Conservation (phyloP, 495 filamentous ascomycete genomes). For the Penicillium macrosclerotiorum region DNA sequence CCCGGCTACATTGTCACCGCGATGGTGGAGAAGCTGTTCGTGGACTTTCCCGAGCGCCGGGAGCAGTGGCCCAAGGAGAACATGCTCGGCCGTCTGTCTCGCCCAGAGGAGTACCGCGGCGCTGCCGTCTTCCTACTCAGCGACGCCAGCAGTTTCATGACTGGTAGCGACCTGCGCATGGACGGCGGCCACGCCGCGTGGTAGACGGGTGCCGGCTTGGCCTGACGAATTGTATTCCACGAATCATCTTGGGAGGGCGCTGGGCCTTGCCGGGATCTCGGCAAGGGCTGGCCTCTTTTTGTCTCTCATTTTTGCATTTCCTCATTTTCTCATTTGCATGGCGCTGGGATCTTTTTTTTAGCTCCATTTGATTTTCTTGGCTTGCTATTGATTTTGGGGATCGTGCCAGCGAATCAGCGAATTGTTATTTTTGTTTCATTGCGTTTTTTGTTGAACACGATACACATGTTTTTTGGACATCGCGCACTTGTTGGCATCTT, state of each 20-base stretch:
- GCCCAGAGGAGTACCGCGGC: slow-evolving; percentile 76
- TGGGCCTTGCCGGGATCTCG: neutral
- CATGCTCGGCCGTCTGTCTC: slow-evolving; percentile 80
- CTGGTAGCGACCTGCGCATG: slow-evolving; percentile 73
- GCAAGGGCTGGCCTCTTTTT: too few species aligned
- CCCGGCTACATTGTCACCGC: slow-evolving; percentile 94
- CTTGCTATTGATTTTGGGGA: slow-evolving; percentile 7
- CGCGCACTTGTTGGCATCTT: neutral
- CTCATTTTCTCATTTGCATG: slow-evolving; percentile 23
- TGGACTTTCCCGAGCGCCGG: slow-evolving; percentile 69
- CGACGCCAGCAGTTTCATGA: slow-evolving; percentile 87
- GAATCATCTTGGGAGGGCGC: neutral
- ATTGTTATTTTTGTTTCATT: slow-evolving; percentile 1
- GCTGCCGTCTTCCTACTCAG: slow-evolving; percentile 82
- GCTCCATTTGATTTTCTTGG: neutral
- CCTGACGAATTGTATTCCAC: neutral
- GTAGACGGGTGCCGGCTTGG: slow-evolving; percentile 43
- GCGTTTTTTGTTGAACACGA: too few species aligned
- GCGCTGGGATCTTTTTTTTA: slow-evolving; percentile 12
- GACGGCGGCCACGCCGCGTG: slow-evolving; percentile 81
- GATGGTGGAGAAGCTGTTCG: slow-evolving; percentile 81
- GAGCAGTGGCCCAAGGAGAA: slow-evolving; percentile 82
- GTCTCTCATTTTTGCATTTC: too few species aligned
- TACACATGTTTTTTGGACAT: too few species aligned
- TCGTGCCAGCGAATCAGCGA: too few species aligned